Base-by-base conservation (phyloP, 2,329 filamentous ascomycete genomes). In the Botryotinia convoluta region DNA sequence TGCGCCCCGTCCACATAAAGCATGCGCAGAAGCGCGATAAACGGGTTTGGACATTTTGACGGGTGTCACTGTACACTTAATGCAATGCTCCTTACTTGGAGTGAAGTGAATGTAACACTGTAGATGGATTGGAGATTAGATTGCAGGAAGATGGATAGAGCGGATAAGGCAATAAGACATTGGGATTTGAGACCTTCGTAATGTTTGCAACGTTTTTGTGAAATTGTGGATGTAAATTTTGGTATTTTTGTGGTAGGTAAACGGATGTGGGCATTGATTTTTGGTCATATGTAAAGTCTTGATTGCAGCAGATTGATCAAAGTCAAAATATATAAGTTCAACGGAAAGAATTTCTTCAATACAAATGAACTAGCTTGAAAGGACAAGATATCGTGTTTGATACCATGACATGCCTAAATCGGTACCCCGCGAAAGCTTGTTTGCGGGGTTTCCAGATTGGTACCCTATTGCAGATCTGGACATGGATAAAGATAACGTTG, bases 401-500 rank as follows among this genome's bases (percentile, higher is more conserved):
- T n/a, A 65, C 48, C 29, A 29, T 42, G 42, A 42, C 37, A 29
- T 39, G 12, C 26, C 26, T 32, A 20, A 9, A 9, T 62, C 35
- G 4, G 32, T 68, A 54, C 64, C 63, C 63, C 64, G 45, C 45
- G 39, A 68, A 68, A 67, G 10, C 26, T 10, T 67, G 16, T n/a
- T 39, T 68, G 64, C 35, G 45, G 45, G 64, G 18, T 65, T 29
- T 68, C 64, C 18, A 32, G 35, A 8, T 54, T 68, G 32, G 16
- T 54, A 32, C 57, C 18, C 20, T 29, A 32, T 20, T 42, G 65
- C 65, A 69, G 65, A 57, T 69, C 65, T 32, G n/a, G 7, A 9
- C 37, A 32, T 44, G 37, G 26, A 37, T 57, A 44, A 32, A 69
- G 65, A 69, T 69, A 69, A 69, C 48, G 48, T 42, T 57, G 65